Evolutionary conservation across 805 yeast genomes (phyloP).

Genomic region (Henningerozyma blattae): DNA sequence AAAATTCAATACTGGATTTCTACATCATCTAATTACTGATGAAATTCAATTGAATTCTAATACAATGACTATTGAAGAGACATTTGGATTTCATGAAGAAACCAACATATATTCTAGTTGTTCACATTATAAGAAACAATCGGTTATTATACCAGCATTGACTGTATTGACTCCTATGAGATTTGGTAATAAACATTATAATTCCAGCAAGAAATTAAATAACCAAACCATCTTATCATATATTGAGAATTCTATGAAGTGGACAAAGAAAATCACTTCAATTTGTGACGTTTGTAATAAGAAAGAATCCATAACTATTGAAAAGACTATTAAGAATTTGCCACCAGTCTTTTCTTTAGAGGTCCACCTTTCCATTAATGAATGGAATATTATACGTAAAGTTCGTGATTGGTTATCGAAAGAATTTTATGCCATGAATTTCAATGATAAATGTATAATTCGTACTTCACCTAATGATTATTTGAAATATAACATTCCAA

Average conservation of each 20-base stretch:
- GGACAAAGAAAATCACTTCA: slow-evolving; percentile 36
- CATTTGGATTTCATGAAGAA: slow-evolving; percentile 21
- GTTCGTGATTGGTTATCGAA: slow-evolving; percentile 49
- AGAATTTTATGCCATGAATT: slow-evolving; percentile 39
- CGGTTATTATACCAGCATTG: slow-evolving; percentile 14
- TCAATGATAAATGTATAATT: slow-evolving; percentile 28
- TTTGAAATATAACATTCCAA: slow-evolving; percentile 18
- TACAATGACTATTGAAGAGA: slow-evolving; percentile 17
- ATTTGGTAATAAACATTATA: slow-evolving; percentile 16
- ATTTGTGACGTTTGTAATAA: slow-evolving; percentile 41
- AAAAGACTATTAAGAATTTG: slow-evolving; percentile 36
- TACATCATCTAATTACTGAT: slow-evolving; percentile 15
- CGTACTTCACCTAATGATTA: slow-evolving; percentile 20
- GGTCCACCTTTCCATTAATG: slow-evolving; percentile 41
- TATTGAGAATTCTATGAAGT: slow-evolving; percentile 50
- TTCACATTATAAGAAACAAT: slow-evolving; percentile 11
- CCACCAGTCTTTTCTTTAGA: slow-evolving; percentile 60
- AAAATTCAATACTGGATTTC: slow-evolving; percentile 18
- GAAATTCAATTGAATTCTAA: slow-evolving; percentile 15
- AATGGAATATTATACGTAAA: slow-evolving; percentile 38
- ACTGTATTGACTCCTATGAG: slow-evolving; percentile 18
- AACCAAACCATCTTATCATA: slow-evolving; percentile 38
- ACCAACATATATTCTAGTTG: slow-evolving; percentile 15
- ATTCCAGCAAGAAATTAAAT: slow-evolving; percentile 20
- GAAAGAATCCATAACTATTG: slow-evolving; percentile 43